Conservation (phyloP, 2,329 filamentous ascomycete species). For the Penicillium sp. region DNA sequence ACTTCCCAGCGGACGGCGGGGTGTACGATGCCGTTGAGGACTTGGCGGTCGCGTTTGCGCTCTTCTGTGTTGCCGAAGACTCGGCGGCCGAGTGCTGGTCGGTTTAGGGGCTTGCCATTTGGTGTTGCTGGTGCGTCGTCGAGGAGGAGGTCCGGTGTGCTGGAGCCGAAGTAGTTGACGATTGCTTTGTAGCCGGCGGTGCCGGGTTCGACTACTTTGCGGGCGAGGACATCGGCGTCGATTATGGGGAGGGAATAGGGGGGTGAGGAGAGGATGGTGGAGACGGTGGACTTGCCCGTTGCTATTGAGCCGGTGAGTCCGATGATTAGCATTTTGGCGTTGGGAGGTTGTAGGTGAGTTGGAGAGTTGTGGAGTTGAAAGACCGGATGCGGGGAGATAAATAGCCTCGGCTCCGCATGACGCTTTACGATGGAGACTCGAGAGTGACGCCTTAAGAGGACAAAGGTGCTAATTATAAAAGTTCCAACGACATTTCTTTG, state of each 20-base stretch:
- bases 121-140: conserved; percentile 41
- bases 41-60: conserved; percentile 64
- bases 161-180: conserved; percentile 72
- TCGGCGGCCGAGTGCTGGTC: conserved; percentile 75
- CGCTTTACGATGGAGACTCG: too few species aligned
- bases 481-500: not conserved
- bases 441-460: too few species aligned
- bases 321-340: conserved; percentile 73
- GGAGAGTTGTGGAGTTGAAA: not conserved
- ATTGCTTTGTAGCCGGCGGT: conserved; percentile 80
- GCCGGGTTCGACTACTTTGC: conserved; percentile 90
- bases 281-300: conserved; percentile 96
- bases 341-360: not conserved
- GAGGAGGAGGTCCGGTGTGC: conserved; percentile 80
- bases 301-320: conserved; percentile 96
- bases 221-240: conserved; percentile 88
- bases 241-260: conserved; percentile 87
- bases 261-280: conserved; percentile 69
- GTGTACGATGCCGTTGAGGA: conserved; percentile 87
- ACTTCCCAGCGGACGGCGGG: conserved; percentile 82
- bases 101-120: conserved; percentile 65
- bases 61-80: conserved; percentile 80
- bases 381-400: conserved; percentile 24
- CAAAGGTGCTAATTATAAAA: too few species aligned
- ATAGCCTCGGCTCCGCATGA: conserved; percentile 23